These are phyloP conservation scores for Metschnikowia borealis DNA, from an alignment of 805 yeast genomes.

Conservation along the genomic window DNA sequence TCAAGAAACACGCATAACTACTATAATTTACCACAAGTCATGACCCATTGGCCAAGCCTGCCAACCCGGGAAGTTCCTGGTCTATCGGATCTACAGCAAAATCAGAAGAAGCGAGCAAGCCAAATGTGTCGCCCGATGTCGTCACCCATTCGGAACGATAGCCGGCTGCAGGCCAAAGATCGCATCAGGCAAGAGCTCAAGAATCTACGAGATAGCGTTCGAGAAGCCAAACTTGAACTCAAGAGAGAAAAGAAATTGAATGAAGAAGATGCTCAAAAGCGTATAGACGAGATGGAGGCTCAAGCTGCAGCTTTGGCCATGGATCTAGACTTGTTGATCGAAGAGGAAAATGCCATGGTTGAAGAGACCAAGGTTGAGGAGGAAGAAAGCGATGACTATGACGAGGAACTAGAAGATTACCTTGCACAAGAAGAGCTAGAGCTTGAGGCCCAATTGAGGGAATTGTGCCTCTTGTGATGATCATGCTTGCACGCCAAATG, in stretches of 20 bases:
- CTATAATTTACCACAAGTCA: not conserved
- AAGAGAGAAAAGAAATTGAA: slow-evolving; percentile 13
- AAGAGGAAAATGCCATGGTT: slow-evolving; percentile 6
- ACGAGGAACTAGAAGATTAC: slow-evolving; percentile 15
- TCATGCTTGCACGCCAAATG: not conserved
- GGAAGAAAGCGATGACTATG: slow-evolving; percentile 2
- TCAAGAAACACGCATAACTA: not conserved
- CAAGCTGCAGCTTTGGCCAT: slow-evolving; percentile 12
- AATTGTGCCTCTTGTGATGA: slow-evolving; percentile 5
- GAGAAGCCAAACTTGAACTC: slow-evolving; percentile 10
- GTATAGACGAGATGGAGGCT: slow-evolving; percentile 6
- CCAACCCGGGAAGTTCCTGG: slow-evolving; percentile 9
- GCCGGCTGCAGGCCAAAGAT: not conserved
- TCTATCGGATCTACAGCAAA: slow-evolving; percentile 8
- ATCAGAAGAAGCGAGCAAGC: slow-evolving; percentile 12
- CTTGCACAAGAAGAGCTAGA: slow-evolving; percentile 16
- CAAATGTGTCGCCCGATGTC: slow-evolving; percentile 16
- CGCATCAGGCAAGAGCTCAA: slow-evolving; percentile 8
- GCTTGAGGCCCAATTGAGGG: slow-evolving; percentile 17
- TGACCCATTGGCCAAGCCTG: slow-evolving; percentile 14
- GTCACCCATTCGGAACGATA: slow-evolving; percentile 10
- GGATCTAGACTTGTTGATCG: slow-evolving; percentile 10
- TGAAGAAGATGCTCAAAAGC: slow-evolving; percentile 6
- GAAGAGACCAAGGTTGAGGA: not conserved
- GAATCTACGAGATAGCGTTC: slow-evolving; percentile 9